phyloP scores from a whole-genome alignment of 2,329 filamentous ascomycete genomes.

The Xylaria sp. region DNA sequence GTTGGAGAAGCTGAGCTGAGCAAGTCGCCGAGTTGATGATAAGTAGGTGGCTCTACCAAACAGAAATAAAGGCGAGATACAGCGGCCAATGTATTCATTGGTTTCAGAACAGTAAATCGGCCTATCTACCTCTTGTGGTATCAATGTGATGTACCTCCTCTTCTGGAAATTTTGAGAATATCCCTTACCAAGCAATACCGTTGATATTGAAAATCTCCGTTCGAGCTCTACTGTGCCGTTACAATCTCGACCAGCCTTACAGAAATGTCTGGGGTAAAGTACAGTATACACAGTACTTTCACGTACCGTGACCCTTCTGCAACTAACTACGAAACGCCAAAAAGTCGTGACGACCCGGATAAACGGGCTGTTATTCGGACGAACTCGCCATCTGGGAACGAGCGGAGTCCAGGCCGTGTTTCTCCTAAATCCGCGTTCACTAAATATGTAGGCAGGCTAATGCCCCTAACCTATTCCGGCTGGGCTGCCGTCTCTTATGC shows the following conservation, averaged over 20 bases:
- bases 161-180: no score
- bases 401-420: constrained; percentile 21
- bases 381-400: background rate
- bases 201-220: constrained; percentile 13
- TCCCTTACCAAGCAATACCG: background rate
- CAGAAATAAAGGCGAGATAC: background rate
- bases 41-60: background rate
- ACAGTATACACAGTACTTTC: constrained; percentile 7
- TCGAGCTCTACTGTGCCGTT: constrained; percentile 4
- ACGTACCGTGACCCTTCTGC: background rate
- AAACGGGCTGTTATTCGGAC: constrained; percentile 27
- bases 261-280: background rate
- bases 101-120: constrained; percentile 18
- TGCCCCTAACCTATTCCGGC: constrained; percentile 7
- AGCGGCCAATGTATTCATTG: background rate
- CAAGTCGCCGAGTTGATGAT: background rate
- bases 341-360: constrained; percentile 23
- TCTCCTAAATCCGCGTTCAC: constrained; percentile 24
- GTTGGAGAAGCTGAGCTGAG: constrained; percentile 1
- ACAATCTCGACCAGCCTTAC: constrained; percentile 1
- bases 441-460: constrained; percentile 20
- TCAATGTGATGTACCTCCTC: background rate
- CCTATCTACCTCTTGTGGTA: background rate
- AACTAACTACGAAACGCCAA: background rate
- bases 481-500: constrained; percentile 14